Conservation (phyloP, 805 yeast genomes). For the Nakazawaea wickerhamii region DNA sequence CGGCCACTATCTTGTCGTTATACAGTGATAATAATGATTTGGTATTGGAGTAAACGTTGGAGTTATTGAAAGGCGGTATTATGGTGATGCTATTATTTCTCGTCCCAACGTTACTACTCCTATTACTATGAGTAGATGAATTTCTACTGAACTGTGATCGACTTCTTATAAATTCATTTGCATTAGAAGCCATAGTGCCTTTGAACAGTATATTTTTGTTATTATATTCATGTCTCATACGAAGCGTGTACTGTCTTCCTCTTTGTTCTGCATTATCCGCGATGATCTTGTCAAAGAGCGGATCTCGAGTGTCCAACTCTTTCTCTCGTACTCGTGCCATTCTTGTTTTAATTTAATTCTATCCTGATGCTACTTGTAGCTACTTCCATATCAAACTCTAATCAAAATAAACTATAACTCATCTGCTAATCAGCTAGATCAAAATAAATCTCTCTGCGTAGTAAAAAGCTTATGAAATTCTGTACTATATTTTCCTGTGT, state of each 20-base stretch:
- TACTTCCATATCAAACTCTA: too few relatives aligned
- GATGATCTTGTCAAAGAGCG: not conserved
- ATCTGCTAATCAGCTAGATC: too few relatives aligned
- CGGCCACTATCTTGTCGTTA: constrained; percentile 24
- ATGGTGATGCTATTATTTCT: constrained; percentile 7
- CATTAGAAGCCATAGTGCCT: constrained; percentile 10
- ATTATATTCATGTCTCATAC: constrained; percentile 24
- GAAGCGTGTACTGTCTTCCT: constrained; percentile 24
- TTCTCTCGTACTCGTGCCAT: constrained; percentile 3
- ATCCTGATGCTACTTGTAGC: too few relatives aligned
- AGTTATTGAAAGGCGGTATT: constrained; percentile 11
- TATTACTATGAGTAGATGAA: constrained; percentile 7
- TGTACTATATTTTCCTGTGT: too few relatives aligned
- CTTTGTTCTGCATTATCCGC: constrained; percentile 16
- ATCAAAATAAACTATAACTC: too few relatives aligned
- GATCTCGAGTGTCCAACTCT: not conserved
- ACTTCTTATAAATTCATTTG: constrained; percentile 8
- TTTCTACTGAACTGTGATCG: constrained; percentile 10
- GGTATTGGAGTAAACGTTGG: constrained; percentile 12
- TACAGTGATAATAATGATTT: constrained; percentile 21
- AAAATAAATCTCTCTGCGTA: too few relatives aligned
- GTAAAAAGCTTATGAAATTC: too few relatives aligned
- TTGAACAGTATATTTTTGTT: constrained; percentile 18
- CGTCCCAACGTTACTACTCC: constrained; percentile 1
- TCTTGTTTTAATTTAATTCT: too few relatives aligned